Evolutionary conservation across 225 moss, liverwort and hornwort genomes (phyloP), one percentile per base, ranked within the genome.

Genomic region (Physcomitrellopsis africana): DNA sequence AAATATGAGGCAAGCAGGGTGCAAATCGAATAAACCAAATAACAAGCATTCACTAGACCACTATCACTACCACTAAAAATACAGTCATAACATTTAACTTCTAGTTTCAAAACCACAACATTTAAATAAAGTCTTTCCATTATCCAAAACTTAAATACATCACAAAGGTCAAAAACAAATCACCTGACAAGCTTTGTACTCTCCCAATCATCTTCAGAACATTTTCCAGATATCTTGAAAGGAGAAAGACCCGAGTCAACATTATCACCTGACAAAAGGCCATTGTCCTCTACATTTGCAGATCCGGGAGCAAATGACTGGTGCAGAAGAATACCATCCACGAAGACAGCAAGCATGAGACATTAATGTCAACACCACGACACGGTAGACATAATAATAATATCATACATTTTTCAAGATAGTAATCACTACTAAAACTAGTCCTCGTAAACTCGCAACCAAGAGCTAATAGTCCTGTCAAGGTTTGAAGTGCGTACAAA

Each of bases 241-340:
- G 89, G 76, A 48, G 68, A 74, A 76, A 71, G 63, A 51, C 76
- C 83, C 60, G 83, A 76, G 55, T 89, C 86, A 48, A 89, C 76
- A 79, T 86, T 72, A 48, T 81, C 89, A 64, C 76, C 81, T 37
- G 86, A 89, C 42, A 89, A 70, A 68, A 83, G 83, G 67, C 78
- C 68, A 79, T 43, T 69, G 10, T 89, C 86, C 58, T 81, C 85
- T 51, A 74, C 70, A 59, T 78, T 83, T 17, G 76, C 64, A 76
- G 74, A 73, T 73, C 83, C 78, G 67, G 86, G 76, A 12, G 77
- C 76, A 70, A 65, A 74, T 29, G 77, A 77, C 81, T 83, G 72
- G 48, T 63, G 57, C 65, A 72, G 41, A 12, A 72, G 52, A 63
- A n/a, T 32, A 58, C 63, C 63, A 78, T 24, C 63, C 67, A 78